These are phyloP conservation scores for Epichloe sylvatica DNA, from an alignment of 2,329 filamentous ascomycete species.

Conservation along the genomic window DNA sequence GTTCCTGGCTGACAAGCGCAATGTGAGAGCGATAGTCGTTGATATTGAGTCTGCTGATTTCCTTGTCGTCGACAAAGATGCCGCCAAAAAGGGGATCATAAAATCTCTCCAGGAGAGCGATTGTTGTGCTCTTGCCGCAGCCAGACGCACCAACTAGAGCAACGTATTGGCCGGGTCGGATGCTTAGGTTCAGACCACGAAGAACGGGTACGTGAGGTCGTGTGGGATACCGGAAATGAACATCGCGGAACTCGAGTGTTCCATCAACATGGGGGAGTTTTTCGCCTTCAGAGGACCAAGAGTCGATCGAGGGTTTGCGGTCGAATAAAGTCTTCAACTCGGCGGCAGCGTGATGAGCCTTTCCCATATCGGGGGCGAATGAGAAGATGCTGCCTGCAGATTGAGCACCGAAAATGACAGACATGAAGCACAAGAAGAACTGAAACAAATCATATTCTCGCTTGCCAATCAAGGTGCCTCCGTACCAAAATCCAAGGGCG, in stretches of 20 bases:
- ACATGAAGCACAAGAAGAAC: constrained; percentile 83
- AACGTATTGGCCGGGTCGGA: constrained; percentile 68
- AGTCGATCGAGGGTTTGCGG: constrained; percentile 65
- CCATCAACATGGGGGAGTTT: constrained; percentile 53
- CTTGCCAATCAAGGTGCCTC: constrained; percentile 58
- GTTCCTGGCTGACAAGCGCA: constrained; percentile 85
- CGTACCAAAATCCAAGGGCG: constrained; percentile 87
- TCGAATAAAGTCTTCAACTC: constrained; percentile 77
- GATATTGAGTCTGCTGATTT: constrained; percentile 69
- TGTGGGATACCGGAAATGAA: constrained; percentile 90
- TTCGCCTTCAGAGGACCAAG: constrained; percentile 60
- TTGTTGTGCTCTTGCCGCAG: constrained; percentile 88
- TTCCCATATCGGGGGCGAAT: constrained; percentile 85
- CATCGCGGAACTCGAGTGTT: constrained; percentile 74
- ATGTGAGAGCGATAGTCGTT: constrained; percentile 75
- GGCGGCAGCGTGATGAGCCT: constrained; percentile 71
- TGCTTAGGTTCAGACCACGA: constrained; percentile 61
- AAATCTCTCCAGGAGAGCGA: constrained; percentile 83
- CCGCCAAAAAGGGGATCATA: constrained; percentile 77
- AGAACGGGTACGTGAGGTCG: constrained; percentile 85
- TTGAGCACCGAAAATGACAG: constrained; percentile 83
- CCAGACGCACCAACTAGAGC: constrained; percentile 89
- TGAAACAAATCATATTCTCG: constrained; percentile 64
- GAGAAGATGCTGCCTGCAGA: constrained; percentile 82
- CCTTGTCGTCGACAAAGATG: constrained; percentile 68